These are phyloP conservation scores for Pythium oligandrum DNA, from an alignment of 352 stramenopile species.

Conservation along the genomic window DNA sequence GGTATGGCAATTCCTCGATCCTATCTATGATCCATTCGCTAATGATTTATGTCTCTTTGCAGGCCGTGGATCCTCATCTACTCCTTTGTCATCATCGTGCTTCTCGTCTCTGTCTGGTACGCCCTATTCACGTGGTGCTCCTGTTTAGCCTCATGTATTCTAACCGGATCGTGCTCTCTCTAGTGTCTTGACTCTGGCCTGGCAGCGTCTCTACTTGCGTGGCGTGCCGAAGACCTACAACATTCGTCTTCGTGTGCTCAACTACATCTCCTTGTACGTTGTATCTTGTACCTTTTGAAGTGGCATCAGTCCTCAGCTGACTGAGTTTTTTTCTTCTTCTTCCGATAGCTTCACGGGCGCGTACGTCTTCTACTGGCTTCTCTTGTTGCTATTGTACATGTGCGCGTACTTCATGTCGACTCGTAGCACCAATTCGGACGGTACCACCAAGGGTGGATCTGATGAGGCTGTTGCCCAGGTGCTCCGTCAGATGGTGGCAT, in stretches of 20 bases:
- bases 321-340: constrained; percentile 1
- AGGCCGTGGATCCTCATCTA: constrained; percentile 88
- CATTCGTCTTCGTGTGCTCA: constrained; percentile 83
- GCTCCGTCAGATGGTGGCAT: constrained; percentile 75
- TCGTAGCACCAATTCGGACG: constrained; percentile 36
- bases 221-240: constrained; percentile 88
- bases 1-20: constrained; percentile 20
- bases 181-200: constrained; percentile 76
- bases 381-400: constrained; percentile 86
- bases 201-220: constrained; percentile 77
- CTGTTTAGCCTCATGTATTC: neutral
- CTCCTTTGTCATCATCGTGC: constrained; percentile 75
- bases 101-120: constrained; percentile 63
- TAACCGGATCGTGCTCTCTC: neutral
- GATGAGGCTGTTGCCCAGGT: constrained; percentile 60
- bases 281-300: no score
- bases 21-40: neutral
- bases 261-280: constrained; percentile 85
- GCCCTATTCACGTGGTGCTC: no score
- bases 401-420: constrained; percentile 86
- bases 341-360: constrained; percentile 67
- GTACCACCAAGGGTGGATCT: constrained; percentile 25
- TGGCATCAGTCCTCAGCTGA: no score
- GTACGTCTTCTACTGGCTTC: constrained; percentile 88
- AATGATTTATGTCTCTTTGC: constrained; percentile 2